Conservation (phyloP, 1,284 basidiomycete genomes). For the Pterula multifida region DNA sequence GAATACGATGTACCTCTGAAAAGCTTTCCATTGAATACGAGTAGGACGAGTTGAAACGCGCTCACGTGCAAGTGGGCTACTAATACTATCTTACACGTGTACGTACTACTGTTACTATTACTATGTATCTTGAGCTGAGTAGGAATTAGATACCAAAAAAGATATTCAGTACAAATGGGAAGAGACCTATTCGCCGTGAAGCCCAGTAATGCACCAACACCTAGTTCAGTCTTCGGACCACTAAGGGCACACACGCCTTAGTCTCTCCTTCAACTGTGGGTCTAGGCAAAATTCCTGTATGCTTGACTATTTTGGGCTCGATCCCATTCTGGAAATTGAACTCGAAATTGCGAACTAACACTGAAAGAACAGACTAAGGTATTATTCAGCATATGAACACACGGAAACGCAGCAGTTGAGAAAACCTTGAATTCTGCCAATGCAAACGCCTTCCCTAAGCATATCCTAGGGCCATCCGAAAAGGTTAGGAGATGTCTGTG, state of each 20-base stretch:
- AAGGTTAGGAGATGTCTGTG: slow-evolving; percentile 29
- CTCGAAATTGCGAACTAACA: slow-evolving; percentile 17
- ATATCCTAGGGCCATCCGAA: slow-evolving; percentile 25
- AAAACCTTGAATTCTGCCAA: slow-evolving; percentile 31
- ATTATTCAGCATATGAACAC: too few relatives aligned
- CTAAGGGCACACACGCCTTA: neutral
- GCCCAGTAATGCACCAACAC: too few relatives aligned
- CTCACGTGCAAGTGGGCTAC: too few relatives aligned
- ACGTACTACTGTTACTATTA: too few relatives aligned
- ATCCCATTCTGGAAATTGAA: slow-evolving; percentile 15
- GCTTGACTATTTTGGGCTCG: slow-evolving; percentile 12
- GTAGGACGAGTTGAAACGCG: too few relatives aligned
- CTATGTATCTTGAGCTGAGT: too few relatives aligned
- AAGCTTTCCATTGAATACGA: neutral
- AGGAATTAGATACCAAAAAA: too few relatives aligned
- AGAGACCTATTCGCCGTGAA: too few relatives aligned
- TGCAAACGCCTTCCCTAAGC: slow-evolving; percentile 29
- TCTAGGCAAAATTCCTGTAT: neutral
- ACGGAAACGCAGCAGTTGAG: too few relatives aligned
- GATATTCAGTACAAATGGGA: too few relatives aligned
- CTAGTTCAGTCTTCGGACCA: neutral
- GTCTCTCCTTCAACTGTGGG: neutral
- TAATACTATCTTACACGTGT: too few relatives aligned
- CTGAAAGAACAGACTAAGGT: slow-evolving; percentile 15
- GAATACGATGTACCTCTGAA: neutral